Conservation (phyloP, 208 protist genomes). For the Phytomonas serpens region DNA sequence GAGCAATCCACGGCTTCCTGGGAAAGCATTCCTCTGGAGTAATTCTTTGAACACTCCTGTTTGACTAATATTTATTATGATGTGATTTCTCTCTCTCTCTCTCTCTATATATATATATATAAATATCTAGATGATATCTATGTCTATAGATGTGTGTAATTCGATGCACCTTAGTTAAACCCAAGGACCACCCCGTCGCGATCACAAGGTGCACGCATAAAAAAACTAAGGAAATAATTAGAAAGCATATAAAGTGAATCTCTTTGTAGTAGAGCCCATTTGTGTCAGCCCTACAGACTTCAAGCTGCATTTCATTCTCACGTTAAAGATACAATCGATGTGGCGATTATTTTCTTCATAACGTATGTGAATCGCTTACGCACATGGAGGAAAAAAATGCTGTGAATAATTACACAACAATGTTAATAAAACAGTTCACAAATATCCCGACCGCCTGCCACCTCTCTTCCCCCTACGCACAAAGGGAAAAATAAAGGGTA, state of each 20-base stretch:
- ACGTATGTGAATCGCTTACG: background rate
- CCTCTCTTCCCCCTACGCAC: slow-evolving; percentile 10
- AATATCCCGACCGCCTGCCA: slow-evolving; percentile 8
- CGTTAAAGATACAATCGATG: background rate
- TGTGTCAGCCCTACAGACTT: background rate
- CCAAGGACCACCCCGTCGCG: background rate
- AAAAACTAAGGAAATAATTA: background rate
- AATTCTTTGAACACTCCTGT: background rate
- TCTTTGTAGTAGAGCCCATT: background rate
- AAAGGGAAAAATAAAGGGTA: background rate
- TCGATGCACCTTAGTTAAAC: background rate
- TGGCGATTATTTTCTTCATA: background rate
- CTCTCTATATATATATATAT: too few species aligned
- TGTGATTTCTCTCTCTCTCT: background rate
- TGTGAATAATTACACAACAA: background rate
- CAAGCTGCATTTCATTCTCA: background rate
- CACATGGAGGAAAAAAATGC: background rate
- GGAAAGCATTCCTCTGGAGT: background rate
- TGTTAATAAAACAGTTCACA: background rate
- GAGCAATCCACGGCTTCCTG: background rate
- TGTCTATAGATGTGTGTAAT: background rate
- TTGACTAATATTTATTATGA: background rate
- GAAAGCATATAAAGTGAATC: background rate
- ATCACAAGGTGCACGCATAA: background rate
- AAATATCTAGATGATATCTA: background rate